phyloP scores from a whole-genome alignment of 2,329 filamentous ascomycete genomes.

The Aureobasidium mangrovei region DNA sequence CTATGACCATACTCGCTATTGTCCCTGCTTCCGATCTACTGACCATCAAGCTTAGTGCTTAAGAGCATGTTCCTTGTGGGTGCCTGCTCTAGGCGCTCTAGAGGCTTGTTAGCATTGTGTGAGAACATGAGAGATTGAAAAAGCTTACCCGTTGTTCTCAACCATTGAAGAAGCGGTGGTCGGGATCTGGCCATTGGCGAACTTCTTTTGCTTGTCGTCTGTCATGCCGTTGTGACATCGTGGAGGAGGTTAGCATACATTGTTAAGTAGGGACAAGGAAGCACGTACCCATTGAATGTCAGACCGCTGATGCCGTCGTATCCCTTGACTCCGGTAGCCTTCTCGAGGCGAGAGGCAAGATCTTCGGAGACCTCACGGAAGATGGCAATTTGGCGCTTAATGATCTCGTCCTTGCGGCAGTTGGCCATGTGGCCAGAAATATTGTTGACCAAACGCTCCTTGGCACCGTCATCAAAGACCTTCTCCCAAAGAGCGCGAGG shows the following conservation, averaged over 20 bases:
- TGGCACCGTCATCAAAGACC: conserved; percentile 51
- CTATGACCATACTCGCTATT: too few relatives aligned
- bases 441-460: conserved; percentile 51
- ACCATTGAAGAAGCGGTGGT: conserved; percentile 22
- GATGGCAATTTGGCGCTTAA: conserved; percentile 57
- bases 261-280: neutral
- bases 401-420: conserved; percentile 50
- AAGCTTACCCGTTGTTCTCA: conserved; percentile 35
- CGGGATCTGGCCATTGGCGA: conserved; percentile 43
- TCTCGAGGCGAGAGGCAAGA: conserved; percentile 50
- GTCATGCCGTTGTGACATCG: conserved; percentile 50
- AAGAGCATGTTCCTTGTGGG: too few relatives aligned
- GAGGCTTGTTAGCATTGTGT: too few relatives aligned
- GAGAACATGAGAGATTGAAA: too few relatives aligned
- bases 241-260: conserved; percentile 18
- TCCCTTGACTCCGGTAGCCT: conserved; percentile 53
- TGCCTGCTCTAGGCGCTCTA: too few relatives aligned
- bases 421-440: conserved; percentile 53
- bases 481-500: conserved; percentile 52
- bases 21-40: too few relatives aligned
- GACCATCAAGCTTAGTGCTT: too few relatives aligned
- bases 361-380: conserved; percentile 55
- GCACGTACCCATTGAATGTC: conserved; percentile 43
- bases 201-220: conserved; percentile 36
- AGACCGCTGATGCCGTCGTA: conserved; percentile 49